Conservation (phyloP, 371 early-diverging fungal genomes). For the Mucor plumbeus region DNA sequence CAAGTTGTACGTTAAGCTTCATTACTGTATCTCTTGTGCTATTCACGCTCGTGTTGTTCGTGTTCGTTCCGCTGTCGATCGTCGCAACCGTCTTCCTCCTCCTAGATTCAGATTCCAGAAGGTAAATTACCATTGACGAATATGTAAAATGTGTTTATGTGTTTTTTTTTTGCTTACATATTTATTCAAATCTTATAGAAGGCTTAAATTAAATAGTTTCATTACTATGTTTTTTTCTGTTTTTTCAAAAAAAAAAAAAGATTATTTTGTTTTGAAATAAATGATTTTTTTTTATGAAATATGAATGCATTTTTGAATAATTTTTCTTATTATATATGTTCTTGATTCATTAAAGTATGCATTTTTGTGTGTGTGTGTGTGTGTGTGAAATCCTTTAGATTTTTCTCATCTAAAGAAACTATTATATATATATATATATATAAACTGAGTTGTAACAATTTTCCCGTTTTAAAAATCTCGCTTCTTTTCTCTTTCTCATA, state of each 20-base stretch:
- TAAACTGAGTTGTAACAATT: not conserved
- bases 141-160: not conserved
- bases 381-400: not conserved
- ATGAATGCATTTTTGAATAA: too few relatives aligned
- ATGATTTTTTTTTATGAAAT: conserved; percentile 1
- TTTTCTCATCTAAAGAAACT: too few relatives aligned
- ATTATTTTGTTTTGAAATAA: conserved; percentile 1
- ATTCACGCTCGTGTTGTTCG: conserved; percentile 98
- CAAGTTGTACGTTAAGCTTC: conserved; percentile 97
- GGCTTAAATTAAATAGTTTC: conserved; percentile 14
- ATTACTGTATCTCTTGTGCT: conserved; percentile 99
- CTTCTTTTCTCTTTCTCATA: not conserved
- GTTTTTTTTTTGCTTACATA: not conserved
- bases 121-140: not conserved
- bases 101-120: conserved; percentile 84
- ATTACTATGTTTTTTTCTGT: conserved; percentile 7
- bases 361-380: not conserved
- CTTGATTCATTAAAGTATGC: not conserved
- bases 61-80: conserved; percentile 90
- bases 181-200: conserved; percentile 3
- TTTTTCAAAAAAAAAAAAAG: conserved; percentile 12
- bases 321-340: too few relatives aligned
- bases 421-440: too few relatives aligned
- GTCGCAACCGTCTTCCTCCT: conserved; percentile 95
- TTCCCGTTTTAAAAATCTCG: not conserved